Conservation (phyloP, 2,329 filamentous ascomycete species). For the Trichoderma sp. region DNA sequence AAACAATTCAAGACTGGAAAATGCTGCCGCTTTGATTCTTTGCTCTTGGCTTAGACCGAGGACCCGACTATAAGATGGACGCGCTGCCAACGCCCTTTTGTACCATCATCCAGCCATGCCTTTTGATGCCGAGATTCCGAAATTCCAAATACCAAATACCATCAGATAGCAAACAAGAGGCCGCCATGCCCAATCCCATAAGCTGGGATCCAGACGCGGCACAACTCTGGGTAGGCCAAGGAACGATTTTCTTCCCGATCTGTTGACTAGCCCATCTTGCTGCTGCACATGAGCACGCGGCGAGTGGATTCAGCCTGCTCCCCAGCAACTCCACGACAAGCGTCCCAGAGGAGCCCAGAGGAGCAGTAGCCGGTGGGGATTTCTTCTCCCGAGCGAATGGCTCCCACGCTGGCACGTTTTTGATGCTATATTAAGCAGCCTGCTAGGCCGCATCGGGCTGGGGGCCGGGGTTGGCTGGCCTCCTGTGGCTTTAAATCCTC, state of each 20-base stretch:
- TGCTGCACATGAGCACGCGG: neutral
- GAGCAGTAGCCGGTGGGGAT: neutral
- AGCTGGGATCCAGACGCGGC: neutral
- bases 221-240: neutral
- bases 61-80: neutral
- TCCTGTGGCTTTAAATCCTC: neutral
- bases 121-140: neutral
- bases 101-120: neutral
- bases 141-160: constrained; percentile 12
- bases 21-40: neutral
- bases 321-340: neutral
- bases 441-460: constrained; percentile 4
- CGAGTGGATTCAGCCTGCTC: neutral
- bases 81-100: neutral
- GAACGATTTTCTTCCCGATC: constrained; percentile 8
- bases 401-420: neutral
- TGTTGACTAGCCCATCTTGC: neutral
- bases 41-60: neutral
- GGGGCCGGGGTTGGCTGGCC: neutral
- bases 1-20: neutral
- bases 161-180: neutral
- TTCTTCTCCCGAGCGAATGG: neutral
- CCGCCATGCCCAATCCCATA: neutral
- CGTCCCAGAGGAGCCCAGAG: neutral
- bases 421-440: constrained; percentile 12